phyloP scores from a whole-genome alignment of 140 eudicot genomes.

The Flaveria floridana region DNA sequence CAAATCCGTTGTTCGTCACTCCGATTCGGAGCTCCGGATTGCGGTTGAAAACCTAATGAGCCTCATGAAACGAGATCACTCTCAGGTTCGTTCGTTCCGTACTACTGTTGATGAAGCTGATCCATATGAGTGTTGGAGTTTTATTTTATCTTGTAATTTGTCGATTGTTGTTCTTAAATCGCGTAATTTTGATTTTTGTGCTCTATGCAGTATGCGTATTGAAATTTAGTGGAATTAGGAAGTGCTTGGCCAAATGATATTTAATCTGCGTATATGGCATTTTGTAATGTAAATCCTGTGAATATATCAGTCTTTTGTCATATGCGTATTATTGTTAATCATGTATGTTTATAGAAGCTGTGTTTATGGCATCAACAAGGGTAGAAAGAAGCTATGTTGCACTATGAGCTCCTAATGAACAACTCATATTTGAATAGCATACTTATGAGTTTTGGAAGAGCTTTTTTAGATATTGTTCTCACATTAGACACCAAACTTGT shows the following conservation, averaged over 20 bases:
- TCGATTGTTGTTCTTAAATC: neutral
- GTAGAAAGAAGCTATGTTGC: too few species aligned
- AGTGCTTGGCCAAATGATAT: too few species aligned
- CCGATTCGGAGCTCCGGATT: conserved; percentile 80
- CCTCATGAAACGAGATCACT: conserved; percentile 86
- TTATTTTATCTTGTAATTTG: neutral
- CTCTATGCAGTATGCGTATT: neutral
- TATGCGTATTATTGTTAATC: neutral
- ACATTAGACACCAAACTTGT: neutral
- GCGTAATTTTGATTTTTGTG: conserved; percentile 4
- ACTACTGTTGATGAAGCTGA: conserved; percentile 13
- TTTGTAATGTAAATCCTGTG: neutral
- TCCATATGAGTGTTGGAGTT: neutral
- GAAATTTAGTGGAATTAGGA: too few species aligned
- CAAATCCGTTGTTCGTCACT: conserved; percentile 71
- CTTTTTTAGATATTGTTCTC: neutral
- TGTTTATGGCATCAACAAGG: neutral
- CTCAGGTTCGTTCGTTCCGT: conserved; percentile 59
- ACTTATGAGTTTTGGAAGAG: neutral
- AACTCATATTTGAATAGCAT: neutral
- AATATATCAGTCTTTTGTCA: too few species aligned
- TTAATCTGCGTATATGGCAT: too few species aligned
- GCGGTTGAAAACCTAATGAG: conserved; percentile 75
- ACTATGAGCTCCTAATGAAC: neutral
- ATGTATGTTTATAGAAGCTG: neutral